Base-by-base conservation (phyloP, 1,284 basidiomycete genomes). In the Boletus smithii region DNA sequence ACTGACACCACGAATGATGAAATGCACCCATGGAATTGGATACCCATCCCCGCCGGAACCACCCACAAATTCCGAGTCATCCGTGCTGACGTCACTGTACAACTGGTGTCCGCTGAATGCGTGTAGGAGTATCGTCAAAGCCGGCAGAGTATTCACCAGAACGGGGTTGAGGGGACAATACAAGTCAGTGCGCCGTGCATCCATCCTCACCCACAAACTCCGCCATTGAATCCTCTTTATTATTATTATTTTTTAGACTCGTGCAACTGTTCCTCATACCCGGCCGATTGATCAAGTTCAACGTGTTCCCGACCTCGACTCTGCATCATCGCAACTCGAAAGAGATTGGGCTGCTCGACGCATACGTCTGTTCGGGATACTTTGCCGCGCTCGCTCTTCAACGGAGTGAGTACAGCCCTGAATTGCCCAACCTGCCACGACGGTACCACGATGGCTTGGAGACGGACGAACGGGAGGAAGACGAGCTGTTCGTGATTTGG, bases 391-490 rank as follows among this genome's bases (percentile, higher is more conserved):
- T 83, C 48, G 73, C 76, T 16, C 73, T 88, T 16, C 81, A 81
- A 3, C 65, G 69, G 40, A 77, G 77, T 26, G 78, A 87, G 62
- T 85, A 80, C 61, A 70, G 71, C 41, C 76, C 81, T 1, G 75
- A 79, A 54, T 69, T 67, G 8, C 67, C 71, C 3, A 67, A 71
- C 7, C 66, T 76, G 18, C 77, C 86, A 2, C 77, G 84, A n/a
- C 77, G 85, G 37, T 91, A 90, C 60, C 73, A 79, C 44, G 88
- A 91, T 55, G 89, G 88, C 1, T 71, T 91, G 13, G 88, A 91
- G 66, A 79, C 81, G 8, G 77, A 87, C 55, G 88, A 91, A 55
- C 68, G 73, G 18, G 85, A 88, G 48, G 86, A 88, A 59, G 89
- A 91, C 61, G 80, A 76, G 53, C 58, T 89, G 9, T 88, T 90